Base-by-base conservation (phyloP, 1,284 basidiomycete genomes). In the Ganoderma sinense region DNA sequence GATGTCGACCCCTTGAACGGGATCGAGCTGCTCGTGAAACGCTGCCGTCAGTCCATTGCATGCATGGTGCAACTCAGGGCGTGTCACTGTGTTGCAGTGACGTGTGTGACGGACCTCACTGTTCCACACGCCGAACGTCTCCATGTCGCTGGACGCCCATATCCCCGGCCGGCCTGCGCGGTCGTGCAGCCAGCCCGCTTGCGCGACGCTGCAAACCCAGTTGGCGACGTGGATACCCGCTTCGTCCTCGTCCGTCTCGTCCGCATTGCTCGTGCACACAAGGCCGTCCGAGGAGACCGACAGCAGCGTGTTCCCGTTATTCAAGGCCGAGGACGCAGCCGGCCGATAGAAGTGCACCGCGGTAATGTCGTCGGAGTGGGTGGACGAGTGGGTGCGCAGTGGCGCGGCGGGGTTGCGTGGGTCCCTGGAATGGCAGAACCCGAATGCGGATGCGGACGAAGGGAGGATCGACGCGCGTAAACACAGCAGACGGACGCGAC, bases 61-160 rank as follows among this genome's bases (percentile, higher is more conserved):
- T n/a, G 36, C 36, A 43, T 16, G n/a, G n/a, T n/a, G 7, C 43
- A 8, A 4, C 23, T n/a, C 29, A n/a, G 62, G 18, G 51, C 26
- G 51, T 31, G 51, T 31, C 36, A 11, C 36, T 39, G 36, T 39
- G 6, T 60, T 23, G n/a, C 26, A 20, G 20, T 5, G 2, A 8
- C 3, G 29, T 10, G 7, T 39, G 55, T 33, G 20, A 36, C 29
- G 13, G 53, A 40, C 93, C 82, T 95, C 91, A 48, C 80, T 80
- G 14, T 88, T 87, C 94, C 93, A 95, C 26, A 87, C 84, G 72
- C 91, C 91, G 75, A 94, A 91, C 0, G 93, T 94, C 78, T 95
- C 93, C 93, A 95, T 95, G 79, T 95, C 94, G 71, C 92, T 94
- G 2, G 86, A 84, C 26, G 90, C 90, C 93, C 93, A 95, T 20